Base-by-base conservation (phyloP, 805 yeast species). In the Kodamaea restingae region DNA sequence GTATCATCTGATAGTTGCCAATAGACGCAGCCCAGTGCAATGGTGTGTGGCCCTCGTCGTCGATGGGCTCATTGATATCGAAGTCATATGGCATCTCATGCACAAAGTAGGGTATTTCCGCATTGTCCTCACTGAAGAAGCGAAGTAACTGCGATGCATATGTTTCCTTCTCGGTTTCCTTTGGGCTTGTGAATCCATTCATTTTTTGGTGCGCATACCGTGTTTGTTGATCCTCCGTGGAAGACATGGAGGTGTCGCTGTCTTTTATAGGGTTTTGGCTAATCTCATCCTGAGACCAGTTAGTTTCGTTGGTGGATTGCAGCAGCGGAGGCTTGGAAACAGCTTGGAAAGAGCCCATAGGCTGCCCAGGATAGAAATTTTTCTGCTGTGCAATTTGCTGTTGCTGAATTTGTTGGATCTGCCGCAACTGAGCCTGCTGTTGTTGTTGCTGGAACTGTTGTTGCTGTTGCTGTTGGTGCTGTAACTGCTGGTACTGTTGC, bases 1-100 rank as follows among this genome's bases (percentile, higher is more conserved):
- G 93, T 40, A 87, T 80, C 62, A 90, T 80, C 34, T 74, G 75
- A 24, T 83, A 62, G 56, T 82, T 86, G 3, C 98, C 98, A 76
- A 93, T 88, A 1, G 98, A 84, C 44, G 97, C 88, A 0, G 98
- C 95, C 97, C 98, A 93, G 61, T 93, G 98, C 49, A 93, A 80
- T 2, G 95, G 84, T 0, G 96, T 85, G 55, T 93, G 95, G 1
- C 96, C 95, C 55, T 93, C 97, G 42, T 86, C 90, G 57, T 93
- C 98, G 18, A 93, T 86, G 3, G 88, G 80, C 38, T 84, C 86
- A 55, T 80, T 65, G 44, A 85, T 73, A 47, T 84, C 78, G 50
- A 84, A 81, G 39, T 76, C 82, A 17, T 73, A 68, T 2, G 84
- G 80, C 0, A 87, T 82, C 47, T 78, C 71, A 27, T 73, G 64